Evolutionary conservation across 2,329 filamentous ascomycete species (phyloP), one percentile per base, ranked within the genome.

Genomic region (Arthrobotrys iridis): DNA sequence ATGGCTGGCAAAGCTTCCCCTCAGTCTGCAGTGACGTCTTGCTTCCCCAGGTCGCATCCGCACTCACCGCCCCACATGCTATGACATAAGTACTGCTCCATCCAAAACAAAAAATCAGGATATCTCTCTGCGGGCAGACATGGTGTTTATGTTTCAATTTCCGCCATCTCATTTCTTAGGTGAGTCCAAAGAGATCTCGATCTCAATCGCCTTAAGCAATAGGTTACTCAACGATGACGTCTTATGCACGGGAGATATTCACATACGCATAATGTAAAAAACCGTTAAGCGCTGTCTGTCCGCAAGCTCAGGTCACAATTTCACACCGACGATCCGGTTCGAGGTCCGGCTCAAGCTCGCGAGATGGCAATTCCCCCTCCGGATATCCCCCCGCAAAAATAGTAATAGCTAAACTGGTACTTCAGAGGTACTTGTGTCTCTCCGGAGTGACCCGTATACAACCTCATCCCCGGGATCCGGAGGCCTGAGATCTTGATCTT

Each of bases 221-320:
- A 18, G 4, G 24, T 59, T 55, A 35, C 50, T 30, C 33, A 18
- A 55, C 50, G 37, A 55, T 55, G 50, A 55, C 50, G 50, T 55
- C 50, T 24, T 1, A 5, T 18, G 4, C 3, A 37, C 30, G 18
- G 30, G 30, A 37, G 50, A 24, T 55, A 52, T 52, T n/a, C n/a
- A n/a, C n/a, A n/a, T n/a, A 13, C 50, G 7, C 15, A 55, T 37
- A 37, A 22, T 30, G 28, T 37, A 55, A 55, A 37, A 15, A 37
- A 20, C 4, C 18, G 30, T 30, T 22, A 37, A 20, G 10, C 18
- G 30, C 50, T 22, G 24, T 30, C n/a, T 55, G 28, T 13, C 30
- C 10, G 50, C 50, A 37, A 30, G 24, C 50, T 22, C 30, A 18
- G n/a, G 30, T 55, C 50, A 37, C 13, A 37, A 24, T 55, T n/a